Base-by-base conservation (phyloP, 805 yeast species). In the Lipomyces sp. region DNA sequence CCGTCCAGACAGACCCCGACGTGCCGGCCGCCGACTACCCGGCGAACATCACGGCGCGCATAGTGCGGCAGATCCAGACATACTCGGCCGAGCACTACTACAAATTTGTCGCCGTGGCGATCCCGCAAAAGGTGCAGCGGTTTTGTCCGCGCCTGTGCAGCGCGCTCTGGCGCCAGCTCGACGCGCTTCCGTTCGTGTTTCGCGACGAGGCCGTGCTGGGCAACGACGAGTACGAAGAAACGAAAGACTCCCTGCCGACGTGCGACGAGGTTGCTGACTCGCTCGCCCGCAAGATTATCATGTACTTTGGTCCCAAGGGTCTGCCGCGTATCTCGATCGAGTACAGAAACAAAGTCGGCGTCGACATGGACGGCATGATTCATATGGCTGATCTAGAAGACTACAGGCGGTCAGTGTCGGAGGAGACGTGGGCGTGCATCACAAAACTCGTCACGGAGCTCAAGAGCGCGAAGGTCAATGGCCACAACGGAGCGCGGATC, bases 211-310 rank as follows among this genome's bases (percentile, higher is more conserved):
- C 23, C 14, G n/a, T 41, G 13, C 14, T n/a, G 11, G 46, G 32
- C 13, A 32, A 19, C n/a, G 45, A 43, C n/a, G 38, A 32, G 21
- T 32, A 39, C 28, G 49, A 45, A 13, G 38, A 21, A 11, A 24
- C 18, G 2, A 6, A 24, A 1, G 23, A 19, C 4, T 3, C n/a
- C 13, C 39, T 36, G 11, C 40, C 43, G 6, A 8, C 57, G 13
- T 55, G 59, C 35, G 59, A 55, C 39, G 59, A 55, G 38, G 22
- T 51, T 6, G 59, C 59, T 13, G 59, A 55, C 31, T 51, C 57
- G 18, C 53, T 55, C n/a, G 59, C 51, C 4, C 53, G 59, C 32
- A 55, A 55, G 32, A 26, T 50, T 8, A 42, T 55, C 38, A 55
- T 55, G 59, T 48, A 36, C 23, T 55, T 55, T 34, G 59, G 59